A percentile compares a stretch with the other conserved stretches of the same genome.
These are phyloP conservation scores for Leccinum subrobustum DNA, from an alignment of 1,284 basidiomycete species.

Conservation along the genomic window DNA sequence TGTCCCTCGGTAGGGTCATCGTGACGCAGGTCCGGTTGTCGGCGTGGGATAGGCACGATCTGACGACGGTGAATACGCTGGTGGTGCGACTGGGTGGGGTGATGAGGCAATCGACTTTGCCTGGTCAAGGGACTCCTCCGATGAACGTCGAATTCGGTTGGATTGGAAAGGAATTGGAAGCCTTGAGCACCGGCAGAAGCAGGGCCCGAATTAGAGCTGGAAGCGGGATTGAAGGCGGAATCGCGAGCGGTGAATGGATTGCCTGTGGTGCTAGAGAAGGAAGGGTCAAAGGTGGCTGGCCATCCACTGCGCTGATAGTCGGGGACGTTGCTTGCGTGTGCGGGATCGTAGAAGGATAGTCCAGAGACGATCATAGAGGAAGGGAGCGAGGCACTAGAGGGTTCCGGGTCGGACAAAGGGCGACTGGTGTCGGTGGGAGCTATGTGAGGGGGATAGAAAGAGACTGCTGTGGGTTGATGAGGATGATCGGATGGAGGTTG, in stretches of 20 bases:
- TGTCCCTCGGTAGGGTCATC: background rate
- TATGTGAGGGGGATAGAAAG: constrained; percentile 6
- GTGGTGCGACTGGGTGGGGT: constrained; percentile 3
- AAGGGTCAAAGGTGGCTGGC: constrained; percentile 21
- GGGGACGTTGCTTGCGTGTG: constrained; percentile 16
- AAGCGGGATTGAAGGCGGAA: background rate
- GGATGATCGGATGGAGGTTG: constrained; percentile 5
- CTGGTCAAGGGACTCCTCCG: background rate
- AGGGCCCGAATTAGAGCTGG: background rate
- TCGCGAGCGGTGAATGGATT: background rate
- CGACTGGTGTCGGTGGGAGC: background rate
- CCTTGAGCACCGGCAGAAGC: background rate
- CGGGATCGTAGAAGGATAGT: constrained; percentile 31
- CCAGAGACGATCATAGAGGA: constrained; percentile 27
- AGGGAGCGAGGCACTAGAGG: constrained; percentile 8
- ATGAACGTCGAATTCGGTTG: constrained; percentile 7
- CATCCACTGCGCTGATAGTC: constrained; percentile 21
- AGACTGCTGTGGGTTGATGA: background rate
- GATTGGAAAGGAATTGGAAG: background rate
- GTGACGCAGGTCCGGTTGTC: background rate
- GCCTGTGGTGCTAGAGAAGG: constrained; percentile 5
- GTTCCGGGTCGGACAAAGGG: background rate
- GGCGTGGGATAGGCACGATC: constrained; percentile 12
- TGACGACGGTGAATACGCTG: constrained; percentile 11
- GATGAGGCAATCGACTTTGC: background rate